Percentiles rank a stretch among this genome's conserved stretches.
Evolutionary conservation across 75 land plant species (phyloP).

Genomic region (Isoetes taiwanensis): DNA sequence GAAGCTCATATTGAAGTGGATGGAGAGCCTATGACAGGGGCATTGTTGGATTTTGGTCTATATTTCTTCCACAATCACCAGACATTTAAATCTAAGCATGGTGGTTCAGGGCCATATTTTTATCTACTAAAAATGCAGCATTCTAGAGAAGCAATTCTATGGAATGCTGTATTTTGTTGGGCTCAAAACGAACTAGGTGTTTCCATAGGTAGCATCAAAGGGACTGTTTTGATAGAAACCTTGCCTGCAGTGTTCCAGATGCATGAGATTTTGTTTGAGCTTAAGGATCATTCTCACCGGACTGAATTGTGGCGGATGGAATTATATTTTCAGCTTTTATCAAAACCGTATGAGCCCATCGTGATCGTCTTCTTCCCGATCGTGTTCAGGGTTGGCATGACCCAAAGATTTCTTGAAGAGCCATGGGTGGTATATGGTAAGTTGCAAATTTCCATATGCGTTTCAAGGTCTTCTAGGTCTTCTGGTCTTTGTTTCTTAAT

Average conservation of each 20-base stretch:
- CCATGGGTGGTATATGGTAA: too few species aligned
- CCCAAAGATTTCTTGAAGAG: constrained; percentile 77
- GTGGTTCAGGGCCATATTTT: constrained; percentile 78
- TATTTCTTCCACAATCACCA: constrained; percentile 80
- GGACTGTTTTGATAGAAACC: constrained; percentile 82
- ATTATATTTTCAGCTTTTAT: constrained; percentile 95
- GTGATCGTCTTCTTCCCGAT: constrained; percentile 79
- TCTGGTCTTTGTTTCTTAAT: too few species aligned
- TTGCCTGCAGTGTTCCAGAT: constrained; percentile 92
- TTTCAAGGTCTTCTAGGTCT: too few species aligned
- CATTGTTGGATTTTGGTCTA: constrained; percentile 83
- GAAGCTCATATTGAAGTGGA: constrained; percentile 80
- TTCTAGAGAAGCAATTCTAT: constrained; percentile 80
- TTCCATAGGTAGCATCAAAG: constrained; percentile 65
- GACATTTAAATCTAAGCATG: constrained; percentile 31
- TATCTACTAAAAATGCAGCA: constrained; percentile 96
- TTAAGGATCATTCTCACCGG: constrained; percentile 77
- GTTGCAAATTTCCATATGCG: too few species aligned
- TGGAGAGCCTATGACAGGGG: constrained; percentile 78
- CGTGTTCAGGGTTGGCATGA: constrained; percentile 80
- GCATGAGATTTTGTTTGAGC: constrained; percentile 86
- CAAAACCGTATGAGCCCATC: constrained; percentile 75
- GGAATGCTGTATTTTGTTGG: constrained; percentile 79
- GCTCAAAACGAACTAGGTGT: constrained; percentile 60
- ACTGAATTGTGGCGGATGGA: constrained; percentile 91